Percentiles rank a stretch among this genome's conserved stretches.
Evolutionary conservation across 352 stramenopile genomes (phyloP).

Genomic region (Blastocystis sp.): DNA sequence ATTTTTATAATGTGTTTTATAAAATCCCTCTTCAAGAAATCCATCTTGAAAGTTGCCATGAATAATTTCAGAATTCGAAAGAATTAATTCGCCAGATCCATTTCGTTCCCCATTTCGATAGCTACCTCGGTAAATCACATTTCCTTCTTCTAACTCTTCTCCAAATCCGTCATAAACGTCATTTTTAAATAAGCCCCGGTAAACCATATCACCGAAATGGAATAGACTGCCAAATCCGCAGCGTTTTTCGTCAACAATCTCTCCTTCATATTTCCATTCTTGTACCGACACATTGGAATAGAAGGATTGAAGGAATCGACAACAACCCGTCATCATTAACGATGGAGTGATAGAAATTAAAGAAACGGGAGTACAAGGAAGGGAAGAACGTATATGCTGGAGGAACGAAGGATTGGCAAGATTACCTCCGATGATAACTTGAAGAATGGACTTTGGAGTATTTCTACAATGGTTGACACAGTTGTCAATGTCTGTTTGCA

Average conservation of each 20-base stretch:
- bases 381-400: background rate
- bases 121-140: conserved; percentile 12
- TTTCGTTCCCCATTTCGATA: background rate
- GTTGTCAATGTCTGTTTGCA: background rate
- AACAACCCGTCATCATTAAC: background rate
- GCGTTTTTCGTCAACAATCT: background rate
- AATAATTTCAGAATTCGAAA: background rate
- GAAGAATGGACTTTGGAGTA: background rate
- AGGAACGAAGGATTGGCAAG: background rate
- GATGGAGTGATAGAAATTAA: background rate
- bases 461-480: background rate
- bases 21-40: background rate
- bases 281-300: background rate
- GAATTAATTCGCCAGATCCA: background rate
- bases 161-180: conserved; percentile 9
- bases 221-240: conserved; percentile 21
- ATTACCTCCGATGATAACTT: background rate
- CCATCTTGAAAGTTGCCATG: background rate
- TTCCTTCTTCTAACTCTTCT: background rate
- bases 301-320: background rate
- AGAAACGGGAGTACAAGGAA: background rate
- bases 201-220: conserved; percentile 16
- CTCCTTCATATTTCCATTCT: background rate
- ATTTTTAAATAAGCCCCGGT: conserved; percentile 38
- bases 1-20: conserved; percentile 12